phyloP scores from a whole-genome alignment of 495 filamentous ascomycete genomes.

The Lentithecium fluviatile region DNA sequence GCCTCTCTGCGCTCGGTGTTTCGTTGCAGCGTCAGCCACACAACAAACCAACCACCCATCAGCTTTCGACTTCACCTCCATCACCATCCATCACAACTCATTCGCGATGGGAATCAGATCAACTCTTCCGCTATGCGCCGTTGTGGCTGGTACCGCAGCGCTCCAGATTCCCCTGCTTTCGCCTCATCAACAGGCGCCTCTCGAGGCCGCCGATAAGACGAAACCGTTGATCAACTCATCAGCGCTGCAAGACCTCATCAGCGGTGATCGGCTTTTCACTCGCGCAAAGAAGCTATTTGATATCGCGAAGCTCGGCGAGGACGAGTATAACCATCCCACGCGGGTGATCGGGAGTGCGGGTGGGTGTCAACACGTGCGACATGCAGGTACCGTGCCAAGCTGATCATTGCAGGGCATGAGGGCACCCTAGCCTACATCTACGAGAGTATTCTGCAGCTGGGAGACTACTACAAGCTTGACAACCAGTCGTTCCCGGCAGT shows the following conservation, averaged over 20 bases:
- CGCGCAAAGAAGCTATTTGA: slow-evolving; percentile 57
- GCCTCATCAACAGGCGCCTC: background rate
- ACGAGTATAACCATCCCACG: slow-evolving; percentile 61
- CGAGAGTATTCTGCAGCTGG: slow-evolving; percentile 49
- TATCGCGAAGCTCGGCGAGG: slow-evolving; percentile 53
- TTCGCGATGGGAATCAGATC: background rate
- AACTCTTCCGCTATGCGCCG: slow-evolving; percentile 12
- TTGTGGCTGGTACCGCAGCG: slow-evolving; percentile 7
- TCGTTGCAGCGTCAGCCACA: background rate
- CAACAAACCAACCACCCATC: background rate
- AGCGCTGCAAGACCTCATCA: slow-evolving; percentile 55
- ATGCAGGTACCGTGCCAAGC: background rate
- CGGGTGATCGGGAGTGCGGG: slow-evolving; percentile 63
- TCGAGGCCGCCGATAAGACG: slow-evolving; percentile 2
- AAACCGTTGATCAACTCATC: slow-evolving; percentile 50
- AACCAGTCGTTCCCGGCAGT: slow-evolving; percentile 61
- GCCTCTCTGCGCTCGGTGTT: too few relatives aligned
- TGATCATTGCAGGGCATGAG: slow-evolving; percentile 50
- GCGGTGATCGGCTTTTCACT: slow-evolving; percentile 50
- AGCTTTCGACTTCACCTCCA: background rate
- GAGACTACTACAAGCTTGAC: slow-evolving; percentile 58
- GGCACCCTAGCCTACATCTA: slow-evolving; percentile 62
- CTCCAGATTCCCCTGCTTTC: slow-evolving; percentile 22
- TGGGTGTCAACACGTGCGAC: slow-evolving; percentile 36
- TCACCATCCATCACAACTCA: background rate